Conservation (phyloP, 164 flowering plant species). For the Annona squamosa region DNA sequence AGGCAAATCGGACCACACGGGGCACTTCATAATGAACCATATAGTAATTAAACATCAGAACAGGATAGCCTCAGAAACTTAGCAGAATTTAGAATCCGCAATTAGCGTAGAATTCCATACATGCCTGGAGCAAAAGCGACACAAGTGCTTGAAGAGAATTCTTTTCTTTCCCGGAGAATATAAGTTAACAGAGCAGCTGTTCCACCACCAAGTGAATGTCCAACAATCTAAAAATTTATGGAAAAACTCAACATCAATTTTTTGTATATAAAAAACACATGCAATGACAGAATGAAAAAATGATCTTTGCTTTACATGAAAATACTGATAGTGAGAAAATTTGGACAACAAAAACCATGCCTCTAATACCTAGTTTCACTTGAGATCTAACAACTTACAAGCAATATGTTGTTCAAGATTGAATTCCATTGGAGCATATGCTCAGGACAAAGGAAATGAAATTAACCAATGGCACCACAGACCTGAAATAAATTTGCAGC, state of each 20-base stretch:
- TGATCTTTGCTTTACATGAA: background rate
- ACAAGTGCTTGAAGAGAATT: constrained; percentile 65
- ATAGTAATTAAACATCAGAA: background rate
- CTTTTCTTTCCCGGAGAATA: constrained; percentile 83
- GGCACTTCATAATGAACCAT: no score
- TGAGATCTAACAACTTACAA: background rate
- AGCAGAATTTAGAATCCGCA: background rate
- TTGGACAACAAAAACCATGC: background rate
- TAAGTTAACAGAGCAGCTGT: constrained; percentile 92
- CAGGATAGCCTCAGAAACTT: background rate
- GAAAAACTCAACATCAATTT: constrained; percentile 1
- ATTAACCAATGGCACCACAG: no score
- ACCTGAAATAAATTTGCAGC: no score
- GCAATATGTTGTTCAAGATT: background rate
- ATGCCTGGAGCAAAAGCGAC: constrained; percentile 92
- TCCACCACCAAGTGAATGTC: constrained; percentile 98
- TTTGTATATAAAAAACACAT: background rate
- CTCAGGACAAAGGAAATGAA: no score
- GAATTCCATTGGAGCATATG: background rate
- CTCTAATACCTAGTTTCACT: background rate
- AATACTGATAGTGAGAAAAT: background rate
- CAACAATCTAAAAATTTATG: constrained; percentile 54
- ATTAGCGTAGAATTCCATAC: constrained; percentile 3
- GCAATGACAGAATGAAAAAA: background rate
- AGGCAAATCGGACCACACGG: no score